Conservation (phyloP, 2,329 filamentous ascomycete genomes). For the Aspergillus niger region DNA sequence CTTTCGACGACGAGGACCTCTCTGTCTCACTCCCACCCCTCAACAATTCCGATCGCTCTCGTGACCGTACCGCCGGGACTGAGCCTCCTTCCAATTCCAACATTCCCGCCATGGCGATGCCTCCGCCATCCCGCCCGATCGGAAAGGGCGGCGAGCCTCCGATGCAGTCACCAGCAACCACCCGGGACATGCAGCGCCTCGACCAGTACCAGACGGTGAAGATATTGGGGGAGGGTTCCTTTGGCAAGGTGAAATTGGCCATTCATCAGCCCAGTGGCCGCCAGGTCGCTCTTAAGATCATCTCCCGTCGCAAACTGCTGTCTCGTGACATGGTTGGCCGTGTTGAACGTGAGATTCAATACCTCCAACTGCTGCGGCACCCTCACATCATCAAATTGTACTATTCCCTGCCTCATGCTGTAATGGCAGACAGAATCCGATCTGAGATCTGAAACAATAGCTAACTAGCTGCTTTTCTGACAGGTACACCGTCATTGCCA, state of each 20-base stretch:
- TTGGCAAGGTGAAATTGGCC: constrained; percentile 97
- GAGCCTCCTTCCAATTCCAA: constrained; percentile 28
- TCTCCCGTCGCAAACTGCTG: constrained; percentile 91
- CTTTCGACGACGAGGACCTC: constrained; percentile 78
- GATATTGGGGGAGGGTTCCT: constrained; percentile 93
- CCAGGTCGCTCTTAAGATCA: constrained; percentile 97
- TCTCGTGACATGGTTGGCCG: constrained; percentile 97
- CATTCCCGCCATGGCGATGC: constrained; percentile 42
- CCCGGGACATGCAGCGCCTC: constrained; percentile 74
- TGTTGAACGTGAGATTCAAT: constrained; percentile 97
- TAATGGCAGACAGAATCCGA: constrained; percentile 1
- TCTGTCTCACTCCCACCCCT: constrained; percentile 65
- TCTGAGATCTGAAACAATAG: constrained; percentile 1
- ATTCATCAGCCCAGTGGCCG: constrained; percentile 89
- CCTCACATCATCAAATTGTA: constrained; percentile 99
- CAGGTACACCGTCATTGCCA: constrained; percentile 96
- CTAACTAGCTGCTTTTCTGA: constrained; percentile 18
- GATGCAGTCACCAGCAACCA: constrained; percentile 49
- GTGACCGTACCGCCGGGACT: constrained; percentile 26
- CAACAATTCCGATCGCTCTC: constrained; percentile 34
- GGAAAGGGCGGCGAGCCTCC: constrained; percentile 30
- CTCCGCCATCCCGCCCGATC: constrained; percentile 38
- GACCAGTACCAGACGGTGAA: constrained; percentile 88
- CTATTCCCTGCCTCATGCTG: constrained; percentile 34
- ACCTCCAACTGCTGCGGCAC: constrained; percentile 90